Evolutionary conservation across 257 asterid species (phyloP).

Genomic region (Parsonsia alboflavescens): DNA sequence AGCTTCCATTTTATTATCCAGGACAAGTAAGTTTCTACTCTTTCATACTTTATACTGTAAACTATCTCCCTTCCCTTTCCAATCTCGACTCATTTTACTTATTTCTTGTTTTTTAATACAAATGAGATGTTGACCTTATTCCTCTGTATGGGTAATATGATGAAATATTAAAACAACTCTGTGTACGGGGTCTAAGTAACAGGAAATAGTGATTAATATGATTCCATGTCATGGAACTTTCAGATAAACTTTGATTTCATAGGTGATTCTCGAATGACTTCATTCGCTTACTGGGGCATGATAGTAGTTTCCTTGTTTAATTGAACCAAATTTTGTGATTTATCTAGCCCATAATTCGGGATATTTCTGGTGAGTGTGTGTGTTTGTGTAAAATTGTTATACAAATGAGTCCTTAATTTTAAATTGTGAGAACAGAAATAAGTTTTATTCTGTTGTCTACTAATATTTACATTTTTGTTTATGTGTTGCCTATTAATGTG

Average conservation of each 20-base stretch:
- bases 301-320: neutral
- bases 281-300: neutral
- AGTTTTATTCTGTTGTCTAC: neutral
- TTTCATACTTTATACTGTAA: neutral
- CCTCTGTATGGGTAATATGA: neutral
- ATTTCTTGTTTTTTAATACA: neutral
- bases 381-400: too few species aligned
- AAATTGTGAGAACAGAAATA: neutral
- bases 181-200: neutral
- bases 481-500: neutral
- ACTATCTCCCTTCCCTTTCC: neutral
- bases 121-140: neutral
- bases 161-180: neutral
- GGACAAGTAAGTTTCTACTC: conserved; percentile 66
- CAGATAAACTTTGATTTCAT: neutral
- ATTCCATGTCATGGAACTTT: neutral
- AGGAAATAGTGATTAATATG: neutral
- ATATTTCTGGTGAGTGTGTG: neutral
- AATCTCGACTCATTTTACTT: neutral
- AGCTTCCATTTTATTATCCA: conserved; percentile 92
- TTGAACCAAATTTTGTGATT: neutral
- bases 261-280: neutral
- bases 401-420: neutral
- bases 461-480: neutral
- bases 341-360: neutral